A percentile compares a stretch with the other conserved stretches of the same genome.
Evolutionary conservation across 805 yeast species (phyloP).

Genomic region (Candida ulmi): DNA sequence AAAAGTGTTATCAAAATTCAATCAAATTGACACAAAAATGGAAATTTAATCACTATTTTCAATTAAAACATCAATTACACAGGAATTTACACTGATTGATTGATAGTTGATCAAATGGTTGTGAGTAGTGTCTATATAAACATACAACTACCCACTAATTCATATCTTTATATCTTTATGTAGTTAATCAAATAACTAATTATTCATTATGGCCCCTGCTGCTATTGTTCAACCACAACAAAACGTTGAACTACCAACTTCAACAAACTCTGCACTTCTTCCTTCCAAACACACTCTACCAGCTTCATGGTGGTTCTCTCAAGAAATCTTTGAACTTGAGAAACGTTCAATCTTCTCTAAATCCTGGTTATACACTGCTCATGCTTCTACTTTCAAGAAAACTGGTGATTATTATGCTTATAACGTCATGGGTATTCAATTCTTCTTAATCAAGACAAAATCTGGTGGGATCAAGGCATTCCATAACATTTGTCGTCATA

Average conservation of each 20-base stretch:
- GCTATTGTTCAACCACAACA: conserved; percentile 22
- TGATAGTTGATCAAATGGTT: no score
- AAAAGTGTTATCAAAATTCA: no score
- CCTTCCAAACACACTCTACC: conserved; percentile 52
- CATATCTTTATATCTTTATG: no score
- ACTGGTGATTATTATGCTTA: conserved; percentile 53
- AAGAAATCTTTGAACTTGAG: conserved; percentile 51
- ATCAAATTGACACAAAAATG: no score
- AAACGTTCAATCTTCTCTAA: conserved; percentile 51
- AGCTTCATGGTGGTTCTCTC: conserved; percentile 63
- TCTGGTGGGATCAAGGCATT: conserved; percentile 51
- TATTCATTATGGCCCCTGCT: conserved; percentile 15
- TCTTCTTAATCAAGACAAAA: conserved; percentile 49
- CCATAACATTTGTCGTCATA: conserved; percentile 61
- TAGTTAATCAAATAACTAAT: no score
- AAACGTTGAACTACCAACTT: conserved; percentile 15
- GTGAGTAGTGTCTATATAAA: no score
- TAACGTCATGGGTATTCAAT: conserved; percentile 46
- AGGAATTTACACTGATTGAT: no score
- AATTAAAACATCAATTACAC: no score
- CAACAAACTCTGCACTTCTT: conserved; percentile 3
- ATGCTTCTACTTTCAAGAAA: conserved; percentile 45
- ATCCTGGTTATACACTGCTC: conserved; percentile 52
- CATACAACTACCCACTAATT: no score
- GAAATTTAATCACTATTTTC: no score